Evolutionary conservation across 176 grass and related monocot genomes (phyloP), one percentile per base, ranked within the genome.

Genomic region (Triticum timopheevii): DNA sequence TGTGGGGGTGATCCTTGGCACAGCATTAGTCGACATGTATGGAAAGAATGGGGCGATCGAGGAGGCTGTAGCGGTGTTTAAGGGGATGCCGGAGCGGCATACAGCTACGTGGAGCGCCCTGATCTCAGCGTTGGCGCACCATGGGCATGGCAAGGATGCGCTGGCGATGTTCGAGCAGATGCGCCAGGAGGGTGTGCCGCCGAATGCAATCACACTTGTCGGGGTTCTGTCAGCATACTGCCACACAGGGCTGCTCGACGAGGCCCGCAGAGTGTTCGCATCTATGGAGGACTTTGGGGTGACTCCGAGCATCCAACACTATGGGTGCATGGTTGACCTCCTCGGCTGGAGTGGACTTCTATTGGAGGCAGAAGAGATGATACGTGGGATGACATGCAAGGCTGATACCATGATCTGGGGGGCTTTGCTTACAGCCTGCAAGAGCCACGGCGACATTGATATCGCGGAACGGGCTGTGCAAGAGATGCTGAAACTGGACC

Each of bases 21-120:
- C 91, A 0, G 88, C 91, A 2, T 63, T 95, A 59, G 82, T 95
- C 1, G 89, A 90, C 13, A 91, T 93, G 93, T 93, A 95, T 39
- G 61, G 71, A 1, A 93, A 89, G 78, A 89, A 90, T 6, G 91
- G 88, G 9, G 91, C 86, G 0, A 75, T 95, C 20, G 0, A 76
- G 2, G 73, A 76, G 23, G 73, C 73, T 0, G 44, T 52, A 8
- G 9, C 7, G 24, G 44, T 76, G 24, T 76, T 76, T 44, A 19
- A 30, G 25, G 24, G 73, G 44, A 52, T 76, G 73, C 44, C 23
- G 2, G 3, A 76, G 73, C 73, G 44, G 73, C 73, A 52, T 25
- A 31, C 73, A 1, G 73, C 73, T 0, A 76, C 73, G 0, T 76
- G 73, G 73, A 76, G 52, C 2, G 73, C 73, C 3, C 25, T 76